phyloP scores from a whole-genome alignment of 768 basidiomycete genomes.

The Crucibulum laeve region DNA sequence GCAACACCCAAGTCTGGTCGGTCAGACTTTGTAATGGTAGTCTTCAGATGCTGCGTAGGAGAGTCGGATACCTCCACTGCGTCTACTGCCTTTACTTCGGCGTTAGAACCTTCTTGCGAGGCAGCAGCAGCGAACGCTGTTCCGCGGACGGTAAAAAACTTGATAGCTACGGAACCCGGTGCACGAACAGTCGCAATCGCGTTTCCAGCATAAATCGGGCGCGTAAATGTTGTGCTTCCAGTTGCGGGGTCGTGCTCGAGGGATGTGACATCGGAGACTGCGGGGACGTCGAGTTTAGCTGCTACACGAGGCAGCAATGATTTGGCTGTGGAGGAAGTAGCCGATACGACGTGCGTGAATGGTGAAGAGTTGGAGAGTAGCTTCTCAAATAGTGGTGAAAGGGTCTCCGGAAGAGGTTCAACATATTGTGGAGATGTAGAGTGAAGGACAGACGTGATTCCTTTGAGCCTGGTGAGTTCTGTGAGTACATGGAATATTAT shows the following conservation, averaged over 20 bases:
- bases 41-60: conserved; percentile 61
- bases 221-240: conserved; percentile 80
- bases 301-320: conserved; percentile 91
- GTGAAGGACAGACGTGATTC: conserved; percentile 63
- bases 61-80: conserved; percentile 58
- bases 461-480: conserved; percentile 48
- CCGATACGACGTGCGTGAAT: conserved; percentile 89
- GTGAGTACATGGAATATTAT: conserved; percentile 8
- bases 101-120: conserved; percentile 46
- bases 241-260: conserved; percentile 67
- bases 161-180: conserved; percentile 70
- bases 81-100: conserved; percentile 57
- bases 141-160: conserved; percentile 92
- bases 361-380: conserved; percentile 56
- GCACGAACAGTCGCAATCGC: conserved; percentile 91
- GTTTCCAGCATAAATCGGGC: conserved; percentile 97
- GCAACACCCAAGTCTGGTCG: conserved; percentile 91
- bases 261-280: conserved; percentile 87
- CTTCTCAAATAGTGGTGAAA: conserved; percentile 80
- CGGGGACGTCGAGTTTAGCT: conserved; percentile 83
- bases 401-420: conserved; percentile 65
- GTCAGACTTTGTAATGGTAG: conserved; percentile 82
- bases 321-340: conserved; percentile 90
- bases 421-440: conserved; percentile 68
- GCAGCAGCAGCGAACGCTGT: conserved; percentile 81